Base-by-base conservation (phyloP, 805 yeast genomes). In the Scheffersomyces amazonensis region DNA sequence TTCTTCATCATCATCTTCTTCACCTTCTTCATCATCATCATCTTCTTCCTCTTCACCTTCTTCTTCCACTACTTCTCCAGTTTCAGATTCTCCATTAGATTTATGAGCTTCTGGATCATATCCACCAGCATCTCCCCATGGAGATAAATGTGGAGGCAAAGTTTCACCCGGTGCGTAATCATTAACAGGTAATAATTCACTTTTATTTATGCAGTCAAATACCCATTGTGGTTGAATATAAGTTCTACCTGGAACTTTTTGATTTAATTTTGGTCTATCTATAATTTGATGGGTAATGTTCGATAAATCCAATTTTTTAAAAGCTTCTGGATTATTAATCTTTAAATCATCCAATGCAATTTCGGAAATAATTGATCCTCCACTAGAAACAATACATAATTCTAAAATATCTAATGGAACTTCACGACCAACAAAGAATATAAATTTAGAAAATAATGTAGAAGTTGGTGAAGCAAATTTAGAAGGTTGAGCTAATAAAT, bases 151-250 rank as follows among this genome's bases (percentile, higher is more conserved):
- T 25, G 99, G 97, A 32, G 99, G 99, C 47, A 93, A 73, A 4
- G 87, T 70, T 66, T 91, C 97, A 40, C 99, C 99, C 4, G 96
- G 96, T 31, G 95, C 85, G 58, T 93, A 93, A 39, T 73, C 74
- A 39, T 83, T 81, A 16, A 87, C 96, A 15, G 93, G 79, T 42
- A 85, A 71, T 43, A 93, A 71, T 42, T 76, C 71, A 35, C 79
- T 76, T 64, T 84, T 83, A 69, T 93, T 93, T 43, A 93, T 69
- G 54, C 84, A 82, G 61, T 93, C 99, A 60, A 93, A 90, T 21
- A 93, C 73, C 99, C 99, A 93, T 71, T 93, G 99, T 15, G 99
- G 99, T 68, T 93, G 99, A 34, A 91, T 62, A 57, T 93, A 93
- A 0, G 95, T 87, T 71, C 98, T 80, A 36, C 96, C 96, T 43